phyloP scores from a whole-genome alignment of 2,329 filamentous ascomycete species.

The Emydomyces testavorans region DNA sequence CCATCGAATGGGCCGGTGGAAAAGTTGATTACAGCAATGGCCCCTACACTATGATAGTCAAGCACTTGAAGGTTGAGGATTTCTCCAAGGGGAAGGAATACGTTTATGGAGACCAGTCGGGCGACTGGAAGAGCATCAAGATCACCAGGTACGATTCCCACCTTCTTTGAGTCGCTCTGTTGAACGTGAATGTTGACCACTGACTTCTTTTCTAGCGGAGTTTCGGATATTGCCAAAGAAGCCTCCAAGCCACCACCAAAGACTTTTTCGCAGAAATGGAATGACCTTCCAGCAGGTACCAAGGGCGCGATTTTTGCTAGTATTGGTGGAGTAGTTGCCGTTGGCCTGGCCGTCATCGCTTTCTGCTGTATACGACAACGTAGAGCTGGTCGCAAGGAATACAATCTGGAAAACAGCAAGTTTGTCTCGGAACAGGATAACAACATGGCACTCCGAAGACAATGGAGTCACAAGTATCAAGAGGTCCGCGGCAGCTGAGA shows the following conservation, averaged over 20 bases:
- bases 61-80: slow-evolving; percentile 47
- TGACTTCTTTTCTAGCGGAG: slow-evolving; percentile 49
- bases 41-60: slow-evolving; percentile 64
- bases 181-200: neutral
- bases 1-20: slow-evolving; percentile 17
- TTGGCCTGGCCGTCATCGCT: slow-evolving; percentile 28
- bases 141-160: slow-evolving; percentile 45
- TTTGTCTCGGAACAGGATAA: slow-evolving; percentile 33
- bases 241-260: slow-evolving; percentile 28
- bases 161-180: neutral
- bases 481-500: slow-evolving; percentile 11
- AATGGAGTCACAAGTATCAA: slow-evolving; percentile 30
- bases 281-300: slow-evolving; percentile 35
- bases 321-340: slow-evolving; percentile 26
- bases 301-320: slow-evolving; percentile 39
- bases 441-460: slow-evolving; percentile 29
- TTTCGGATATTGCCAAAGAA: slow-evolving; percentile 40
- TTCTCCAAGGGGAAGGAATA: slow-evolving; percentile 54
- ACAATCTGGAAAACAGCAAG: slow-evolving; percentile 37
- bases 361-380: slow-evolving; percentile 43
- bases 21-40: slow-evolving; percentile 30
- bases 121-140: slow-evolving; percentile 49
- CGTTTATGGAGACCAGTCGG: slow-evolving; percentile 50
- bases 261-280: slow-evolving; percentile 33
- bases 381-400: slow-evolving; percentile 40